phyloP scores from a whole-genome alignment of 495 filamentous ascomycete species.

The Geopyxis carbonaria region DNA sequence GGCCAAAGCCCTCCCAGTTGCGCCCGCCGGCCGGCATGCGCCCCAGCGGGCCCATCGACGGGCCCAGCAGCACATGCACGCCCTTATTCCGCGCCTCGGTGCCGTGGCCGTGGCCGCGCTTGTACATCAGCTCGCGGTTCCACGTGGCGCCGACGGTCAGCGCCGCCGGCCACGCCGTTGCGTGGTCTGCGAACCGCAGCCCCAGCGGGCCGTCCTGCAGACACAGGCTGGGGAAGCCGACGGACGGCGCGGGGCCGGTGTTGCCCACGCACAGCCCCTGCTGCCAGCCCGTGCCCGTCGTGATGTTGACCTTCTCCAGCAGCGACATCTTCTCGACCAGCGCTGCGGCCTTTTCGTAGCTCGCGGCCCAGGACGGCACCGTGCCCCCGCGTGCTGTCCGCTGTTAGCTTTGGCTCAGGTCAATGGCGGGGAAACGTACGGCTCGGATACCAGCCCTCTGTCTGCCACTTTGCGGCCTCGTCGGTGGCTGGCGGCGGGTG shows the following conservation, averaged over 20 bases:
- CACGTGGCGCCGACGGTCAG: slow-evolving; percentile 76
- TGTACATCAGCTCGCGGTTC: slow-evolving; percentile 63
- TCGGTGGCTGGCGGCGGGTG: no score
- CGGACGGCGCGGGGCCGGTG: slow-evolving; percentile 50
- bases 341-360: slow-evolving; percentile 62
- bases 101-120: slow-evolving; percentile 49
- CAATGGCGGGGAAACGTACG: no score
- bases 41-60: slow-evolving; percentile 55
- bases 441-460: no score
- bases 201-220: slow-evolving; percentile 84
- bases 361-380: slow-evolving; percentile 49
- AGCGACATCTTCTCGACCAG: slow-evolving; percentile 72
- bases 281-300: slow-evolving; percentile 79
- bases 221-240: slow-evolving; percentile 70
- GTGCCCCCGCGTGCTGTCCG: slow-evolving; percentile 43
- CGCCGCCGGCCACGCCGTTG: slow-evolving; percentile 68
- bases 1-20: slow-evolving; percentile 79
- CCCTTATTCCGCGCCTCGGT: slow-evolving; percentile 53
- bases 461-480: no score
- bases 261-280: slow-evolving; percentile 87
- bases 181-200: slow-evolving; percentile 44
- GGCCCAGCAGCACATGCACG: slow-evolving; percentile 59
- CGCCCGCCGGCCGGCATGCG: slow-evolving; percentile 71
- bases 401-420: no score
- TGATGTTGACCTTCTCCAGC: slow-evolving; percentile 85